Conservation (phyloP, 1,284 basidiomycete species). For the Volvariella volvacea region DNA sequence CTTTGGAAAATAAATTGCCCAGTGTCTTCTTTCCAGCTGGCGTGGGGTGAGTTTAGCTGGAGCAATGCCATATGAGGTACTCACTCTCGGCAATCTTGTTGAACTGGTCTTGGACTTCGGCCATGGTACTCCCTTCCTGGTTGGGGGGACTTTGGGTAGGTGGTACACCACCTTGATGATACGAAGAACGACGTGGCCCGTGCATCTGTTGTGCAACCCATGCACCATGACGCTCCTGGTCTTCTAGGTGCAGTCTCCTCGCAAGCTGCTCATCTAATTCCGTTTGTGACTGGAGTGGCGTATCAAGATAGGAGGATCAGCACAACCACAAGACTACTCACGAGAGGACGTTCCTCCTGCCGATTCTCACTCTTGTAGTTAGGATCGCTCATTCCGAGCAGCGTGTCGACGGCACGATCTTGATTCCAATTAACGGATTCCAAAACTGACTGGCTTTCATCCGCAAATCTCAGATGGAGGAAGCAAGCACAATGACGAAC, state of each 20-base stretch:
- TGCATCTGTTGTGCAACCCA: conserved; percentile 24
- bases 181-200: conserved; percentile 19
- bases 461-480: conserved; percentile 8
- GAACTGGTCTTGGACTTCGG: conserved; percentile 67
- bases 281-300: conserved; percentile 41
- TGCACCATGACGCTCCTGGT: conserved; percentile 39
- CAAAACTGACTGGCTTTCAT: conserved; percentile 52
- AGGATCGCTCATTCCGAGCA: conserved; percentile 79
- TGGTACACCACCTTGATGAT: conserved; percentile 12
- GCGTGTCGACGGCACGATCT: conserved; percentile 63
- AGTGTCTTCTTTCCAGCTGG: conserved; percentile 74
- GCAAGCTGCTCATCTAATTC: conserved; percentile 74
- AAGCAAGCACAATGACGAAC: background rate
- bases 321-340: conserved; percentile 8
- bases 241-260: conserved; percentile 59
- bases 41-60: background rate
- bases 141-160: conserved; percentile 10
- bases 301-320: background rate
- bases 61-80: conserved; percentile 16
- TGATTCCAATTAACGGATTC: conserved; percentile 60
- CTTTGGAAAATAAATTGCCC: conserved; percentile 60
- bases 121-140: conserved; percentile 41
- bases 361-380: conserved; percentile 41
- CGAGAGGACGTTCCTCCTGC: conserved; percentile 7
- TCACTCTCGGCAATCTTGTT: conserved; percentile 69